Base-by-base conservation (phyloP, 2,329 filamentous ascomycete genomes). In the Pseudocercospora pini-densiflorae region DNA sequence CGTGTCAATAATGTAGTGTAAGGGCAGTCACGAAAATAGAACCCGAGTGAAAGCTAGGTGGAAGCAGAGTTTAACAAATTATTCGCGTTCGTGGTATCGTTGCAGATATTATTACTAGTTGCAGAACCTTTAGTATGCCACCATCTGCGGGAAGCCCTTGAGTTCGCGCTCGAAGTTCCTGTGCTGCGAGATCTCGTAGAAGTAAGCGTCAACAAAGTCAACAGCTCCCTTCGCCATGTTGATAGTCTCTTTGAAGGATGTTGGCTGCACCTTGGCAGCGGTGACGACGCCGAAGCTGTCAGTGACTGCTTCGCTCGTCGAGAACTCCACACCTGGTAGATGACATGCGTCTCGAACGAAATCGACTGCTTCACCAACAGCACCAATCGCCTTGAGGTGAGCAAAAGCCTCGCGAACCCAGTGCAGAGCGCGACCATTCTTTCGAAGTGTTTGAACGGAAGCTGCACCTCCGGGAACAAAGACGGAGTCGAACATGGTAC, bases 321-420 rank as follows among this genome's bases (percentile, higher is more conserved):
- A 83, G 71, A 87, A 84, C 5, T 79, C 66, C 71, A 88, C 79
- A 4, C 81, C 83, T 0, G 83, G 80, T 5, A 85, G 75, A 31
- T 79, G 78, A 59, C 78, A 72, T 62, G 81, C 75, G 79, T 83
- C 78, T 59, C 83, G 78, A 29, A 94, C 83, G 47, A 94, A 81
- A 2, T 87, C 81, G 0, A 92, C 87, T 0, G 84, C 92, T 75
- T 93, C 91, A 0, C 90, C 92, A 0, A 89, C 90, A 0, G 89
- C 92, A 1, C 88, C 92, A 24, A 95, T 90, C 1, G 91, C 82
- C 82, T 95, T 95, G 59, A 93, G 83, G 69, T 95, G 92, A 0
- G 91, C 92, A 71, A 94, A 95, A 0, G 92, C 90, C 77, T 95
- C 92, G 1, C 90, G 86, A 3, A 94, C 81, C 87, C 90, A 95